These are phyloP conservation scores for Heterobasidion occidentale DNA, from an alignment of 1,284 basidiomycete genomes.

Conservation along the genomic window DNA sequence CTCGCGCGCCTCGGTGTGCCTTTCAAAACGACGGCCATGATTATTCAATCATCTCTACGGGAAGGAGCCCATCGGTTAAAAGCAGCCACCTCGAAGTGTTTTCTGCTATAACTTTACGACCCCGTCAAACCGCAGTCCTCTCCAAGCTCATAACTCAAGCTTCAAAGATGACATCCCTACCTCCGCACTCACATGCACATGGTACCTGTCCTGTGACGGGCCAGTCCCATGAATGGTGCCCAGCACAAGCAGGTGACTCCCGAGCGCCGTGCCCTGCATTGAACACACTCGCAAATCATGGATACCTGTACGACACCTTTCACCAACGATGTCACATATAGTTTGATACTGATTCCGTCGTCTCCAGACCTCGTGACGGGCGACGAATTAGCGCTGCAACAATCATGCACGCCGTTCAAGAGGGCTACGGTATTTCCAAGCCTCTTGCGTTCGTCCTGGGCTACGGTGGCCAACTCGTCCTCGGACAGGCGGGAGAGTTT, in stretches of 20 bases:
- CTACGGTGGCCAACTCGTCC: constrained; percentile 16
- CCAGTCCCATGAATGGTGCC: constrained; percentile 13
- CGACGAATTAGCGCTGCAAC: constrained; percentile 15
- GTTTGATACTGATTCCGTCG: neutral
- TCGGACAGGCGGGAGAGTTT: constrained; percentile 15
- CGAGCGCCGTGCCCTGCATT: constrained; percentile 44
- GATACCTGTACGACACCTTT: constrained; percentile 22
- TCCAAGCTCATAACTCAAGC: neutral
- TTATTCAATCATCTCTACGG: no score
- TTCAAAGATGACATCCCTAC: constrained; percentile 1
- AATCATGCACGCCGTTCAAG: constrained; percentile 15
- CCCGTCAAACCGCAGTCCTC: no score
- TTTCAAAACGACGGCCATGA: no score
- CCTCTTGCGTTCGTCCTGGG: constrained; percentile 19
- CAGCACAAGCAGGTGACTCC: constrained; percentile 11
- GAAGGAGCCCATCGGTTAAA: no score
- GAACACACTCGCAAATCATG: constrained; percentile 39
- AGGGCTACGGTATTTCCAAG: constrained; percentile 18
- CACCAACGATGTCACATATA: neutral
- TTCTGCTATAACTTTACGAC: no score
- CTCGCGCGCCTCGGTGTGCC: no score
- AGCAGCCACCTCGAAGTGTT: no score
- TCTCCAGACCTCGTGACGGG: constrained; percentile 17
- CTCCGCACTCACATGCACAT: constrained; percentile 1
- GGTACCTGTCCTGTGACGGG: constrained; percentile 6